Evolutionary conservation across 306 rosid species (phyloP).

Genomic region (Geum urbanum): DNA sequence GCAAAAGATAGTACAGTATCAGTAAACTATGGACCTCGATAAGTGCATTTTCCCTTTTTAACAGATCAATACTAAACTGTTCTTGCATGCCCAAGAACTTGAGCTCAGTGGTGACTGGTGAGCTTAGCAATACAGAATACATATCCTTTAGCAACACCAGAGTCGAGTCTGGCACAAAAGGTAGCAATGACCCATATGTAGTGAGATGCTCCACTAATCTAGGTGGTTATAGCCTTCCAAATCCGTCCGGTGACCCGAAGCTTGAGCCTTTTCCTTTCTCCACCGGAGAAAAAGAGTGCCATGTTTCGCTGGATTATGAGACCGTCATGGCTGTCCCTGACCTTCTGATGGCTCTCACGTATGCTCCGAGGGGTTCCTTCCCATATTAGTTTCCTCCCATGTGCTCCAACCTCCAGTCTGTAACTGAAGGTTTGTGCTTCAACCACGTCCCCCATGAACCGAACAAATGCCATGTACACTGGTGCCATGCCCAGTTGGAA

Average conservation of each 20-base stretch:
- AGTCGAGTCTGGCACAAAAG: background rate
- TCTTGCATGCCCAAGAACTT: background rate
- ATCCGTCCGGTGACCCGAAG: conserved; percentile 28
- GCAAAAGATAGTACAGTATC: background rate
- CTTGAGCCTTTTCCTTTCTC: conserved; percentile 33
- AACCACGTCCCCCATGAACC: conserved; percentile 30
- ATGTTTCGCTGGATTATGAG: conserved; percentile 32
- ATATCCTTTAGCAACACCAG: background rate
- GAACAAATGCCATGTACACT: conserved; percentile 31
- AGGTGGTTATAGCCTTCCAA: conserved; percentile 23
- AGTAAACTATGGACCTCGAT: background rate
- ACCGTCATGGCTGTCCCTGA: conserved; percentile 28
- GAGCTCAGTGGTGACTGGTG: background rate
- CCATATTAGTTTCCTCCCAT: conserved; percentile 30
- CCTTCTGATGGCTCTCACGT: conserved; percentile 25
- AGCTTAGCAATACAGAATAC: background rate
- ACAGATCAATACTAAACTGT: background rate
- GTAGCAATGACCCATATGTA: background rate
- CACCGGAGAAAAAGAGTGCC: conserved; percentile 33
- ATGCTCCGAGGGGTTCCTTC: conserved; percentile 34
- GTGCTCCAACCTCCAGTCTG: conserved; percentile 38
- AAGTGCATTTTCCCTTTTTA: background rate
- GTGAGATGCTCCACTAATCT: background rate
- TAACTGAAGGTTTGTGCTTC: conserved; percentile 30
- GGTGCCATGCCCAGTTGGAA: conserved; percentile 41